Base-by-base conservation (phyloP, 176 grass and related monocot species). In the Hyparrhenia diplandra region DNA sequence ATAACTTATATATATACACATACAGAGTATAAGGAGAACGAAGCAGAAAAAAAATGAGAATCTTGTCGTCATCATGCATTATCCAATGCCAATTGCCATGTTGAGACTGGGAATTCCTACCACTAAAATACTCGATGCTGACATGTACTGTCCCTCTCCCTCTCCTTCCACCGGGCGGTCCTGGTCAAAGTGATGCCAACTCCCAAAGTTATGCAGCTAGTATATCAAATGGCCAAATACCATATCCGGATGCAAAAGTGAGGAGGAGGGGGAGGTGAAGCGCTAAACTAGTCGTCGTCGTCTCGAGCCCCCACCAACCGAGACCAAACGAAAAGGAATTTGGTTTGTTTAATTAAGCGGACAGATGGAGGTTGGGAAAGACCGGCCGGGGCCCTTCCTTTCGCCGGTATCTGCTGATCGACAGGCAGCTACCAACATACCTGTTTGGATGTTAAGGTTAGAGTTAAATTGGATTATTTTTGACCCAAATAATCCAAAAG, bases 201-300 rank as follows among this genome's bases (percentile, higher is more conserved):
- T 75, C 62, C 87, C 69, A 64, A 80, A 84, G 69, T 58, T 84
- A 61, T 10, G 37, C 37, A 49, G 69, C 86, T 11, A 18, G 34
- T 57, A 40, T 29, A 73, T 51, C 4, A 66, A 25, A 24, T 20
- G n/a, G 23, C 16, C 30, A 55, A 79, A 25, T 21, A 18, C 39
- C 74, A 80, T 71, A 74, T 82, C 75, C 86, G 23, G 32, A 79
- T n/a, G 69, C 69, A 21, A 20, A 11, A 28, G 13, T 36, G 45
- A 23, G n/a, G n/a, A n/a, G n/a, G n/a, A n/a, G n/a, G n/a, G n/a
- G 20, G 27, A 10, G 51, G 34, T 73, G 62, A 36, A 45, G 68
- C 66, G 25, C 36, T 80, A 88, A 88, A 80, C 81, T 80, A 88
- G 24, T 42, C 2, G 42, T 82, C 79, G n/a, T n/a, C n/a, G n/a